Evolutionary conservation across 805 yeast species (phyloP).

Genomic region (Candida pseudoglaebosa): DNA sequence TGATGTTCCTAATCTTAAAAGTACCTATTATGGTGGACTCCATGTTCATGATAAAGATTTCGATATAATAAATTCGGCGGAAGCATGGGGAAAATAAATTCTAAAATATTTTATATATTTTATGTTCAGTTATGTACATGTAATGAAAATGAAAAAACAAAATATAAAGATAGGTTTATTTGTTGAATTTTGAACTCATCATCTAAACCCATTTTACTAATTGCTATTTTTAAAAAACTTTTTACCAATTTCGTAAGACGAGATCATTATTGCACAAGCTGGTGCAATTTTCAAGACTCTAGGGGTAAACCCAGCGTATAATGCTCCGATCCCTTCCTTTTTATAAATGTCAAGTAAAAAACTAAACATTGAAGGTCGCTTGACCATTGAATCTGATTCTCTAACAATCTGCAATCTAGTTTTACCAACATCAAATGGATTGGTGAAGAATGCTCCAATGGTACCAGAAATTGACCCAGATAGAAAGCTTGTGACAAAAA

Average conservation of each 20-base stretch:
- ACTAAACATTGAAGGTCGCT: constrained; percentile 57
- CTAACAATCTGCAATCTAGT: constrained; percentile 76
- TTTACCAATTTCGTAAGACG: constrained; percentile 89
- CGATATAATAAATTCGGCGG: constrained; percentile 2
- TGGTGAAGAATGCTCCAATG: constrained; percentile 80
- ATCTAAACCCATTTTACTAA: not conserved
- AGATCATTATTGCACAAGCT: constrained; percentile 97
- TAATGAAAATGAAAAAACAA: not conserved
- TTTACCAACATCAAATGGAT: constrained; percentile 97
- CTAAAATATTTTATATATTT: not conserved
- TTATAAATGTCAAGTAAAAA: constrained; percentile 59
- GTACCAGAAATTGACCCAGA: constrained; percentile 85
- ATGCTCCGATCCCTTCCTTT: constrained; percentile 74
- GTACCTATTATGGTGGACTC: not conserved
- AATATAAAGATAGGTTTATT: no score
- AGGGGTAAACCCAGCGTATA: constrained; percentile 86
- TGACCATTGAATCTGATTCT: constrained; percentile 13
- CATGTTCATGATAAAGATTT: not conserved
- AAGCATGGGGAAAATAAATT: constrained; percentile 4
- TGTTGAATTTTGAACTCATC: no score
- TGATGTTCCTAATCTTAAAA: not conserved
- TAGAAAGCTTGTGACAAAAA: constrained; percentile 62
- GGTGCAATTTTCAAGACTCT: constrained; percentile 91
- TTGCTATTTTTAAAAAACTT: constrained; percentile 36
- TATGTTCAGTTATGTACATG: not conserved